Base-by-base conservation (phyloP, 345 rosid species). In the Citrus hindsii region DNA sequence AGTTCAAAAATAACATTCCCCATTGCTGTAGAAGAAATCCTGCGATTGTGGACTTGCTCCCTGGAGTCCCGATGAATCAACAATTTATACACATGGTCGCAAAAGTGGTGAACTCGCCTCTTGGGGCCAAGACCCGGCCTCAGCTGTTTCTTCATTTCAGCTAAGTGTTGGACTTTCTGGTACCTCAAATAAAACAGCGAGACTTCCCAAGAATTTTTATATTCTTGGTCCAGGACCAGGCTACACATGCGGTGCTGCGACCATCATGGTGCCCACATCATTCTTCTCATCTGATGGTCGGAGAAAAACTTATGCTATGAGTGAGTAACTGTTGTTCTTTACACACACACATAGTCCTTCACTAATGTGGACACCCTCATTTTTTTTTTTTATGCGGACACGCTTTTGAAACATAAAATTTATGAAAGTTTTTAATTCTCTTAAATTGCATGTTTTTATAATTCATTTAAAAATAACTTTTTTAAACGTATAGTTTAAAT, bases 161-260 rank as follows among this genome's bases (percentile, higher is more conserved):
- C 82, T 91, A 22, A 83, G 89, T 60, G 92, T 91, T 66, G 95
- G 94, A 60, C 80, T 77, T 10, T 92, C 92, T 9, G 95, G 95
- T 71, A 93, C 95, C 60, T 85, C 97, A 0, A 93, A 93, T 59
- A 93, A 91, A 75, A 93, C 97, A 0, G 94, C 87, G 12, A 89
- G 88, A 79, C 82, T 93, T 33, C 97, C 97, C 7, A 82, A 80
- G 82, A 91, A 93, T 67, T 90, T 93, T 86, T 87, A 91, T 79
- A 77, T 93, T 69, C 84, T 83, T 19, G 95, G 89, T 79, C 97
- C 95, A 4, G 95, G 94, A 75, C 93, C 85, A 0, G 94, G 92
- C 0, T 93, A 93, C 79, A 91, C 95, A 64, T 90, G 97, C 64
- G 90, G 95, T 76, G 92, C 90, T 27, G 93, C 89, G 22, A 89